A percentile compares a stretch with the other conserved stretches of the same genome.
phyloP scores from a whole-genome alignment of 164 flowering plant genomes.

The Euptelea pleiosperma region DNA sequence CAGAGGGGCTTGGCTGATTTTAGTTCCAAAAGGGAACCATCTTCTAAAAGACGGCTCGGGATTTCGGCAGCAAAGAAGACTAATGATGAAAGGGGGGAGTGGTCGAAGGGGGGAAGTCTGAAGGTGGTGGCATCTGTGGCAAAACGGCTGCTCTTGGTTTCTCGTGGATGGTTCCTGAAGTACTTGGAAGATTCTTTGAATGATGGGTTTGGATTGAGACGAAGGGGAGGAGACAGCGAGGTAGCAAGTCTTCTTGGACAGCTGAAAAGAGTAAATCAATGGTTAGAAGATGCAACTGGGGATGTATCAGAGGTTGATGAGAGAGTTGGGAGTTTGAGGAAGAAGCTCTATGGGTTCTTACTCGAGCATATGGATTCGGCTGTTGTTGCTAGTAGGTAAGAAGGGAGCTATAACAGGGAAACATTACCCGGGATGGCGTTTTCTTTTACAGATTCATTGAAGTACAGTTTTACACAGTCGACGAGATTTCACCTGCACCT shows the following conservation, averaged over 20 bases:
- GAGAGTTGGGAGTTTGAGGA: conserved; percentile 42
- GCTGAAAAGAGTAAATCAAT: conserved; percentile 56
- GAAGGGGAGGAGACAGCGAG: conserved; percentile 20
- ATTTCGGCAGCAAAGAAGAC: conserved; percentile 21
- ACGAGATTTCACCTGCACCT: no score
- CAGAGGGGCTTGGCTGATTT: conserved; percentile 8
- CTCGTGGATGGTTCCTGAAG: conserved; percentile 55
- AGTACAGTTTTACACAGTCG: conserved; percentile 11
- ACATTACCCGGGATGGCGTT: neutral
- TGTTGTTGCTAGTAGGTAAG: conserved; percentile 15
- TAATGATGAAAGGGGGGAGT: conserved; percentile 21
- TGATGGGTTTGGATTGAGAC: conserved; percentile 33
- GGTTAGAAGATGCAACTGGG: conserved; percentile 46
- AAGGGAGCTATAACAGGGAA: conserved; percentile 3
- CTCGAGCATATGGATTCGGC: conserved; percentile 49
- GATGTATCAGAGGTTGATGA: conserved; percentile 32
- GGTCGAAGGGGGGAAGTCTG: conserved; percentile 29
- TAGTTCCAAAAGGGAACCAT: conserved; percentile 12
- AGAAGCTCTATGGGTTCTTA: conserved; percentile 50
- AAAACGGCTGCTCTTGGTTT: conserved; percentile 33
- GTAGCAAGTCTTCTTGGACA: conserved; percentile 43
- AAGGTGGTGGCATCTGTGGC: conserved; percentile 39
- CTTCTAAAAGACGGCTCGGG: conserved; percentile 18
- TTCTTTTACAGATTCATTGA: conserved; percentile 6
- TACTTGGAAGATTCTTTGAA: conserved; percentile 46